A percentile compares a stretch with the other conserved stretches of the same genome.
Conservation (phyloP, 2,329 filamentous ascomycete genomes). For the Raffaelea arxii region DNA sequence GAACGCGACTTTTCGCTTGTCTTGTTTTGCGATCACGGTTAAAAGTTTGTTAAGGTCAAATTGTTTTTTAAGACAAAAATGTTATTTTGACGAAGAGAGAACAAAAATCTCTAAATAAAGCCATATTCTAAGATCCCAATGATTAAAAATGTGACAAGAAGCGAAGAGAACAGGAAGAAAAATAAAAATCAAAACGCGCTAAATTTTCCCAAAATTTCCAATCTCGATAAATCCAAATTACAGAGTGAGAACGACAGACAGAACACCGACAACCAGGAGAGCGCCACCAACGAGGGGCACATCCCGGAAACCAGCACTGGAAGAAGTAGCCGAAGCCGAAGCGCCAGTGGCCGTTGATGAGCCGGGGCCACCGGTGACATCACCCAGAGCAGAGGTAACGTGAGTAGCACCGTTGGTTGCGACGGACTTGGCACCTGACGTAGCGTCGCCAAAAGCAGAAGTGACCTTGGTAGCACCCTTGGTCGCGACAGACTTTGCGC, state of each 20-base stretch:
- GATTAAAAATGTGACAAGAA: too few relatives aligned
- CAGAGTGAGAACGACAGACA: not conserved
- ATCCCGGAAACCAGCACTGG: not conserved
- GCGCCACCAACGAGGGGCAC: not conserved
- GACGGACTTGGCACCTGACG: not conserved
- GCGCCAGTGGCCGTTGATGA: not conserved
- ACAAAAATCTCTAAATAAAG: too few relatives aligned
- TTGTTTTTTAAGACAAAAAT: too few relatives aligned
- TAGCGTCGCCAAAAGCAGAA: slow-evolving; percentile 1
- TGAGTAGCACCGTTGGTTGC: not conserved
- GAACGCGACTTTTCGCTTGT: too few relatives aligned
- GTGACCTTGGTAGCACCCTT: not conserved
- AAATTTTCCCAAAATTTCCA: too few relatives aligned
- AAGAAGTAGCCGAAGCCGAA: not conserved
- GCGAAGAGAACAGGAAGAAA: too few relatives aligned
- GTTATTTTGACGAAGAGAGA: too few relatives aligned
- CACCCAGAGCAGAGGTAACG: not conserved
- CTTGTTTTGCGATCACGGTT: too few relatives aligned
- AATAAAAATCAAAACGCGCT: too few relatives aligned
- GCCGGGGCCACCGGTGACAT: not conserved
- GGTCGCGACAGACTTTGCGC: not conserved
- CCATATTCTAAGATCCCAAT: too few relatives aligned
- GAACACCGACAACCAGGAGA: not conserved
- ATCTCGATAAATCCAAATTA: too few relatives aligned
- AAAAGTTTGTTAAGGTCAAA: too few relatives aligned